Percentiles rank a stretch among this genome's conserved stretches.
phyloP scores from a whole-genome alignment of 768 basidiomycete species.

The Tremella fuciformis region DNA sequence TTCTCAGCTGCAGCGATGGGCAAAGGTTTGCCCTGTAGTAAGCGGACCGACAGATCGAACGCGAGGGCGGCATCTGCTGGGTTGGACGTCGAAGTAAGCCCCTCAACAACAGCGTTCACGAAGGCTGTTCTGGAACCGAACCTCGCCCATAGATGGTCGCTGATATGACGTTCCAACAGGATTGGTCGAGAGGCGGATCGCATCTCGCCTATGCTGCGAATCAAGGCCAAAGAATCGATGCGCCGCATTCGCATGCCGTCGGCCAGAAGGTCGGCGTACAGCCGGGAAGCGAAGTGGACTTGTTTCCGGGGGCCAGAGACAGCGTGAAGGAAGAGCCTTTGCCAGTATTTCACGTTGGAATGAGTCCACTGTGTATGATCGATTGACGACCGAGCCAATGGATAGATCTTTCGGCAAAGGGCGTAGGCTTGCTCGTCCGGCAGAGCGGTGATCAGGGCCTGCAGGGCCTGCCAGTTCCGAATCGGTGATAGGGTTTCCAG shows the following conservation, averaged over 20 bases:
- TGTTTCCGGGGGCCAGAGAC: constrained; percentile 15
- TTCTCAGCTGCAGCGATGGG: background rate
- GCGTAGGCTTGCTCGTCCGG: constrained; percentile 20
- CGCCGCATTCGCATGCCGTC: constrained; percentile 17
- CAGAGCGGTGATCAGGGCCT: constrained; percentile 7
- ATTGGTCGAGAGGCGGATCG: constrained; percentile 20
- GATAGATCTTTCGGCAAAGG: constrained; percentile 23
- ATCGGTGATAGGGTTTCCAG: background rate
- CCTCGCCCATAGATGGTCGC: constrained; percentile 28
- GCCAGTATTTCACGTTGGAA: constrained; percentile 12
- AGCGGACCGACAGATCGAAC: constrained; percentile 10
- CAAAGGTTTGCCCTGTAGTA: background rate
- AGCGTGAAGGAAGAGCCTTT: constrained; percentile 20
- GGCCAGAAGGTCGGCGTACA: constrained; percentile 36
- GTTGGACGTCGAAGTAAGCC: constrained; percentile 10
- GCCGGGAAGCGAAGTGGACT: constrained; percentile 35
- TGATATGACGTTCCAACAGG: constrained; percentile 37
- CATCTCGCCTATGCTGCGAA: constrained; percentile 20
- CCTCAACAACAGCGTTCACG: constrained; percentile 22
- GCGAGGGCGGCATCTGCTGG: constrained; percentile 20
- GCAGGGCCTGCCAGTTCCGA: constrained; percentile 2
- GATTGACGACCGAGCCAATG: constrained; percentile 13
- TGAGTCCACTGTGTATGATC: constrained; percentile 24
- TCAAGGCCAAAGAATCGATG: constrained; percentile 24
- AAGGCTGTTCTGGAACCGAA: constrained; percentile 4